phyloP scores from a whole-genome alignment of 306 rosid species.

The Pachyrhizus erosus region DNA sequence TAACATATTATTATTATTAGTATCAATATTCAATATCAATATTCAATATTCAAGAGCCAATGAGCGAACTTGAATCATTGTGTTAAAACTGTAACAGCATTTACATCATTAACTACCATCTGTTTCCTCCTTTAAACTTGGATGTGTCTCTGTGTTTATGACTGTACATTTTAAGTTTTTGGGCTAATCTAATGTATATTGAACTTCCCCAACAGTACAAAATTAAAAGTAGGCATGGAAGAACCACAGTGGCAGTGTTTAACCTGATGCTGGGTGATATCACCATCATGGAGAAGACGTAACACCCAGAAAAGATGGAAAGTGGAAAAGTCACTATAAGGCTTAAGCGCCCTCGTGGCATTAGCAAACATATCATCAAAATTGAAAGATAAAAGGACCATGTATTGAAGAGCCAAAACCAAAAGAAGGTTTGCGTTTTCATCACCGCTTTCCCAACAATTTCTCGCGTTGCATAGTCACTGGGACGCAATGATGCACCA shows the following conservation, averaged over 20 bases:
- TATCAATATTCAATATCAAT: background rate
- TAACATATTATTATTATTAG: too few species aligned
- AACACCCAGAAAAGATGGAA: constrained; percentile 21
- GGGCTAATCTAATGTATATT: constrained; percentile 1
- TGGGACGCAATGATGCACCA: background rate
- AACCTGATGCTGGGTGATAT: constrained; percentile 12
- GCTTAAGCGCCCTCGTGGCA: constrained; percentile 43
- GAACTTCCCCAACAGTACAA: constrained; percentile 4
- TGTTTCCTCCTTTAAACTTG: constrained; percentile 31
- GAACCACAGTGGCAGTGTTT: background rate
- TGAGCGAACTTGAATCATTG: too few species aligned
- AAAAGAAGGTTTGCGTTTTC: background rate
- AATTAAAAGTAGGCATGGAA: background rate
- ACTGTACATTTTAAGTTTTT: constrained; percentile 7
- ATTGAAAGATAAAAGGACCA: constrained; percentile 22
- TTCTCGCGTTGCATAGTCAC: background rate
- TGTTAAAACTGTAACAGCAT: background rate
- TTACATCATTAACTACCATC: background rate
- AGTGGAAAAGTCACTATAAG: constrained; percentile 27
- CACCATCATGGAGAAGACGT: constrained; percentile 22
- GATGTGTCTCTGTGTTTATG: background rate
- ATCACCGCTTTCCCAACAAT: constrained; percentile 30
- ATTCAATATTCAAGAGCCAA: too few species aligned
- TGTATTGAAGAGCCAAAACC: constrained; percentile 41
- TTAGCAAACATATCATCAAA: constrained; percentile 37